Evolutionary conservation across 768 basidiomycete genomes (phyloP).

Genomic region (Dioszegia hungarica): DNA sequence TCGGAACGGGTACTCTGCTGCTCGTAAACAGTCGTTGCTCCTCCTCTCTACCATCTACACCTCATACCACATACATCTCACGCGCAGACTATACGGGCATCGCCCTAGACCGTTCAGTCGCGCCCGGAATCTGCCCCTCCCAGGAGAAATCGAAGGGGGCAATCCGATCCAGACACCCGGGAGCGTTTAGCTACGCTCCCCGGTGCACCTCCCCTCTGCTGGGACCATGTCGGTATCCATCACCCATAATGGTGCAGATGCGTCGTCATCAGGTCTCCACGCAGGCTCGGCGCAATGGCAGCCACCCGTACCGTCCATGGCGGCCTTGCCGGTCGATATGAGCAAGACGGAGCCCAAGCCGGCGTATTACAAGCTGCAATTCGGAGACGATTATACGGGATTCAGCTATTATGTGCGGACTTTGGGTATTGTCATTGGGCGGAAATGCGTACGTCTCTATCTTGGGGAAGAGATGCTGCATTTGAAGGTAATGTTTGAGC

Average conservation of each 20-base stretch:
- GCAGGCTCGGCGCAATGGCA: constrained; percentile 23
- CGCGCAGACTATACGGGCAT: no score
- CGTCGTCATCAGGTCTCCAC: constrained; percentile 1
- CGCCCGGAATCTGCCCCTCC: background rate
- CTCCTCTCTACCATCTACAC: no score
- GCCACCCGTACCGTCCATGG: constrained; percentile 35
- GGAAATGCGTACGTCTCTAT: constrained; percentile 51
- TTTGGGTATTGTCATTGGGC: constrained; percentile 86
- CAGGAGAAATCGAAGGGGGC: background rate
- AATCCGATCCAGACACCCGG: no score
- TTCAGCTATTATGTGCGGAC: constrained; percentile 98
- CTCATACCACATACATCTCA: no score
- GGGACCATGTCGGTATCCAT: background rate
- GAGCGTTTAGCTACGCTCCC: background rate
- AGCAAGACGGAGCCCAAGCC: constrained; percentile 46
- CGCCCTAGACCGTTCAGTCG: background rate
- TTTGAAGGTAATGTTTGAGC: no score
- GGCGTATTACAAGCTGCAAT: constrained; percentile 49
- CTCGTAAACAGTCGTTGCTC: no score
- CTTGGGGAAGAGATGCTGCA: no score
- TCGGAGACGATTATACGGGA: constrained; percentile 50
- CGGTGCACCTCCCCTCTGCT: background rate
- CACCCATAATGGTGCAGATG: background rate
- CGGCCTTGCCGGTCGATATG: constrained; percentile 42
- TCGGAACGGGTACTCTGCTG: no score